Conservation (phyloP, 352 stramenopile species). For the Plasmopara viticola region DNA sequence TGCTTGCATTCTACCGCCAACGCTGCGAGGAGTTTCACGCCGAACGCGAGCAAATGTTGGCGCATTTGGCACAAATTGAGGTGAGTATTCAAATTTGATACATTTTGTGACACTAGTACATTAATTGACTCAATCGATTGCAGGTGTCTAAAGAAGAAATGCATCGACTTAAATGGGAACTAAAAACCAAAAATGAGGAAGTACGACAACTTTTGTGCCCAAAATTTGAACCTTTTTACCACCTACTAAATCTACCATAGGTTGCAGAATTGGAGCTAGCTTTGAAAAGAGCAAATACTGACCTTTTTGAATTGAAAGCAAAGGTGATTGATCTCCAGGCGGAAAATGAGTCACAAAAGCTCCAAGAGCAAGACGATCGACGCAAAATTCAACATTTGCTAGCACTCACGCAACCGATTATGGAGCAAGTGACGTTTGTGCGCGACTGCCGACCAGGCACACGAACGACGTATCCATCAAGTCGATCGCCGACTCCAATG, state of each 20-base stretch:
- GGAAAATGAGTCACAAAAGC: slow-evolving; percentile 58
- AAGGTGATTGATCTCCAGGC: slow-evolving; percentile 56
- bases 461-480: slow-evolving; percentile 43
- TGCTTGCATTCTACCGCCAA: slow-evolving; percentile 63
- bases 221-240: neutral
- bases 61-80: slow-evolving; percentile 51
- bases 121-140: neutral
- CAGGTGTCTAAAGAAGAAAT: slow-evolving; percentile 73
- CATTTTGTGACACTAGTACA: slow-evolving; percentile 2
- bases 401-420: slow-evolving; percentile 72
- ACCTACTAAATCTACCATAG: slow-evolving; percentile 17
- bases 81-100: slow-evolving; percentile 14
- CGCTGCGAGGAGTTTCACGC: slow-evolving; percentile 58
- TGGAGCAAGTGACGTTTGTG: slow-evolving; percentile 75
- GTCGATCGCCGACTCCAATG: slow-evolving; percentile 17
- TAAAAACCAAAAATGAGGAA: slow-evolving; percentile 59
- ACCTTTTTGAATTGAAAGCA: slow-evolving; percentile 58
- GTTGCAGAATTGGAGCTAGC: slow-evolving; percentile 51
- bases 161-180: slow-evolving; percentile 69
- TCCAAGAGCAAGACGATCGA: slow-evolving; percentile 69
- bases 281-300: slow-evolving; percentile 45
- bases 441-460: slow-evolving; percentile 60
- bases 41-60: slow-evolving; percentile 48
- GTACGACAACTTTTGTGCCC: slow-evolving; percentile 13
- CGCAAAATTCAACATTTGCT: slow-evolving; percentile 81